Evolutionary conservation across 2,329 filamentous ascomycete genomes (phyloP).

Genomic region (Cordyceps cicadae): DNA sequence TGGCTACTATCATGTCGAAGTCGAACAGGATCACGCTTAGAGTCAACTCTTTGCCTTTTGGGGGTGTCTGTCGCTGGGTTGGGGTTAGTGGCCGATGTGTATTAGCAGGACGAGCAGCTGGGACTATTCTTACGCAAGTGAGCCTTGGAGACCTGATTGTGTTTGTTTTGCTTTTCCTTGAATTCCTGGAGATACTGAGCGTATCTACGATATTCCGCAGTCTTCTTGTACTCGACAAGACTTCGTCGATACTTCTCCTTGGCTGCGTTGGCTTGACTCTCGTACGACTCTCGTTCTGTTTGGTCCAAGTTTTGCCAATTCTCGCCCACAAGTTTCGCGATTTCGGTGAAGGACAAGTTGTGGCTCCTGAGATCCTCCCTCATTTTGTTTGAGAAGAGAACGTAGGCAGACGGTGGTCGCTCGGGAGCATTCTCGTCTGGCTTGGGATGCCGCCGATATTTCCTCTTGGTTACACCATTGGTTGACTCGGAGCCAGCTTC

Average conservation of each 20-base stretch:
- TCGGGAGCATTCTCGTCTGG: conserved; percentile 74
- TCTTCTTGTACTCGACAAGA: conserved; percentile 70
- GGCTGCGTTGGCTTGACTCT: conserved; percentile 60
- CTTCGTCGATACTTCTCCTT: conserved; percentile 73
- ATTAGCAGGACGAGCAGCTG: neutral
- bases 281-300: conserved; percentile 61
- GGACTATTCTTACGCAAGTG: neutral
- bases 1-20: conserved; percentile 30
- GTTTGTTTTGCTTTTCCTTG: conserved; percentile 59
- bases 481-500: conserved; percentile 35
- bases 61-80: conserved; percentile 37
- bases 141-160: conserved; percentile 40
- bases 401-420: conserved; percentile 72
- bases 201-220: conserved; percentile 59
- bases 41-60: conserved; percentile 28
- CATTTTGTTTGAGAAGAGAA: conserved; percentile 78
- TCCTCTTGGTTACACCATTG: conserved; percentile 52
- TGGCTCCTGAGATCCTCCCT: conserved; percentile 69
- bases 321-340: conserved; percentile 74
- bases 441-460: conserved; percentile 73
- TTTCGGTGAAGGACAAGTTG: conserved; percentile 72
- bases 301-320: conserved; percentile 67
- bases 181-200: conserved; percentile 68
- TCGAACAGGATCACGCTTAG: conserved; percentile 35
- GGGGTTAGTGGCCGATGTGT: conserved; percentile 1